Evolutionary conservation across 495 filamentous ascomycete genomes (phyloP), one percentile per base, ranked within the genome.

Genomic region (Xylaria castorea): DNA sequence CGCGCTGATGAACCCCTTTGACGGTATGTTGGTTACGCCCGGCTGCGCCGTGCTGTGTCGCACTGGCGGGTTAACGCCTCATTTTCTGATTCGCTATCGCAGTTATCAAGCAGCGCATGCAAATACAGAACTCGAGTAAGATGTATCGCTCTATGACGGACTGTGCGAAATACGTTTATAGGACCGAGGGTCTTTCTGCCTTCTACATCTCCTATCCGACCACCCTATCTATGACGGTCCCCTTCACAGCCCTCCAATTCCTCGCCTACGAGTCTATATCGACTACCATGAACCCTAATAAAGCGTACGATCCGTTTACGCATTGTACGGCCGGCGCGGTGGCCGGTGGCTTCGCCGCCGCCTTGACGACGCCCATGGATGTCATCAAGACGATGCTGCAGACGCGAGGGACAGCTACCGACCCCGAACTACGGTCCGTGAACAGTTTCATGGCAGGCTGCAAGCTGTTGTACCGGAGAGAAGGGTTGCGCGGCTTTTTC

Each of bases 21-120:
- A 99, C 85, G 95, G 94, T 97, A 86, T 79, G 88, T 80, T 57
- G n/a, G 58, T 40, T 66, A 44, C 58, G 32, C 32, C 40, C 46
- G n/a, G 55, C 40, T 12, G 9, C 42, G 32, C 12, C 58, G 55
- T 27, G 50, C 48, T 8, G 20, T 16, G 72, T 60, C 64, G 16
- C 32, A 55, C 34, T 3, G 36, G 5, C 50, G 38, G 14, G 34
- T 46, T 11, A 60, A 66, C 12, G 50, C 36, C 42, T 38, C 53
- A 36, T 16, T 8, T 51, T 75, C 68, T 82, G 79, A 77, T 73
- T 66, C 66, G 16, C 16, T 60, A 22, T 30, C 27, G 30, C 76
- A 97, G 96, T 99, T 42, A 96, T 99, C 86, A 99, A 99, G 83
- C 96, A 99, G 81, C 92, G 96, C 63, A 99, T 99, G 96, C 96